Evolutionary conservation across 805 yeast genomes (phyloP), one percentile per base, ranked within the genome.

Genomic region (Saturnispora diversa): DNA sequence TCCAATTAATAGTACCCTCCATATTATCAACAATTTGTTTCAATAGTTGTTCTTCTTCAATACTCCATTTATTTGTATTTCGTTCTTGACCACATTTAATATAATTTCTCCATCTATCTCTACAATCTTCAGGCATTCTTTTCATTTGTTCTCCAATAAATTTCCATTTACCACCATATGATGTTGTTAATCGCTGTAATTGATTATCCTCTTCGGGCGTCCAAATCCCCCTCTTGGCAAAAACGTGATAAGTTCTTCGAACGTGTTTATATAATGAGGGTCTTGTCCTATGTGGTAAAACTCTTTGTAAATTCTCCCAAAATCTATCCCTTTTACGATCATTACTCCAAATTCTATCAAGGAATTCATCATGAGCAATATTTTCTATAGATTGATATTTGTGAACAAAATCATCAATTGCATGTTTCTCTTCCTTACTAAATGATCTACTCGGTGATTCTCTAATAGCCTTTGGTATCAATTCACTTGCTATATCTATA

Each of bases 91-190:
- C 97, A 65, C 97, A 90, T 59, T 88, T 88, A 47, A 88, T 83
- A 56, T 88, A 90, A 58, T 90, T 90, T 60, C 97, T 71, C 95
- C 95, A 90, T 51, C 97, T 70, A 59, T 90, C 97, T 51, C 97
- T 72, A 60, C 97, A 88, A 62, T 90, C 97, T 55, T 90, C 97
- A 0, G 97, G 97, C 97, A 90, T 90, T 53, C 97, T 69, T 11
- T 84, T 85, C 75, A 90, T 68, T 6, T 67, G 65, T 39, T 71
- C 71, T 6, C 97, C 97, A 45, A 90, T 84, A 30, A 69, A 67
- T 50, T 85, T 85, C 97, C 97, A 90, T 54, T 83, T 86, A 13
- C 92, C 86, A 44, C 79, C 85, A 50, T 75, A 73, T 20, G 77
- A 75, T 8, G 70, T 59, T 9, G 84, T 84, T 38, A 84, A 63